Evolutionary conservation across 495 filamentous ascomycete species (phyloP).

Genomic region (Trichoderma gamsii): DNA sequence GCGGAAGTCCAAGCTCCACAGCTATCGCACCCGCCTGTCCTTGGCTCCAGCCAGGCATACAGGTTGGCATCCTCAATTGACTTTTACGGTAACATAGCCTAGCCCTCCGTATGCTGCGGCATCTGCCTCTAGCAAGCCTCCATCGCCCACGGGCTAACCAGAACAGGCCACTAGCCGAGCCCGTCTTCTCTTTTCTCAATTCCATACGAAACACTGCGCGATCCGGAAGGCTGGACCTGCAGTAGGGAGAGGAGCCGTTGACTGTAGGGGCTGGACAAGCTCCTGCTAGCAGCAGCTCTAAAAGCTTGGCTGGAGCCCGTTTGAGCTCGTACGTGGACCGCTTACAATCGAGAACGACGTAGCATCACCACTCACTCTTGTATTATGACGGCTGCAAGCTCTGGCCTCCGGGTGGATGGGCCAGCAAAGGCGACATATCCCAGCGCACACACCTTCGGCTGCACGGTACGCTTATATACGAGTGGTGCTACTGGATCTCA

Average conservation of each 20-base stretch:
- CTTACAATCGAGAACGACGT: background rate
- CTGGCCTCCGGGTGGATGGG: background rate
- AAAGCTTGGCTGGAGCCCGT: background rate
- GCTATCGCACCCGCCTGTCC: too few species aligned
- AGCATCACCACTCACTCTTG: background rate
- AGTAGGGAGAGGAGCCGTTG: slow-evolving; percentile 6
- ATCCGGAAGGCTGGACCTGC: slow-evolving; percentile 7
- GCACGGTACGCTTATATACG: background rate
- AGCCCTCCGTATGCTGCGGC: too few species aligned
- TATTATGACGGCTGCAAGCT: background rate
- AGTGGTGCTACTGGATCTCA: slow-evolving; percentile 9
- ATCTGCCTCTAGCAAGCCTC: background rate
- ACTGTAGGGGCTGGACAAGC: background rate
- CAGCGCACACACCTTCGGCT: background rate
- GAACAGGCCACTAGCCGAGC: background rate
- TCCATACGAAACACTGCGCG: background rate
- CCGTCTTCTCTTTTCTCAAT: background rate
- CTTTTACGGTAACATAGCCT: background rate
- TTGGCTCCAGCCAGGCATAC: too few species aligned
- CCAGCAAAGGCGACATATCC: background rate
- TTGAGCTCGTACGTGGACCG: background rate
- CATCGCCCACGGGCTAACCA: background rate
- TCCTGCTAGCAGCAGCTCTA: background rate
- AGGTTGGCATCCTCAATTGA: background rate
- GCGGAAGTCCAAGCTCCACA: too few species aligned